phyloP scores from a whole-genome alignment of 2,329 filamentous ascomycete genomes.

The Diplodia intermedia region DNA sequence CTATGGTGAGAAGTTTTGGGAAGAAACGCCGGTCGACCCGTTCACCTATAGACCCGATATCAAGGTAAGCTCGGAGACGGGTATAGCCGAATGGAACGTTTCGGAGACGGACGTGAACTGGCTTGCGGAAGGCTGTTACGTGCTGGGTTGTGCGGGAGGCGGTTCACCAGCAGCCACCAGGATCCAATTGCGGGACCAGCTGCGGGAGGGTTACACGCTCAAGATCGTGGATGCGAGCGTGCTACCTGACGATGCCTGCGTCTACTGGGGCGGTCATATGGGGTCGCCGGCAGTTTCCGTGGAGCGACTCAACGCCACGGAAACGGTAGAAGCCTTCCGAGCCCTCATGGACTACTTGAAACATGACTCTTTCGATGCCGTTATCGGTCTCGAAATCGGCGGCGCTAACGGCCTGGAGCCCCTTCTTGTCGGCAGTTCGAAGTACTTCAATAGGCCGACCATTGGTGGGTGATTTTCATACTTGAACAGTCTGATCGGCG shows the following conservation, averaged over 20 bases:
- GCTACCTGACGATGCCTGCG: conserved; percentile 53
- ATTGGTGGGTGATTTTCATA: conserved; percentile 14
- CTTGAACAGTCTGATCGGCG: conserved; percentile 8
- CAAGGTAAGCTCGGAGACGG: conserved; percentile 37
- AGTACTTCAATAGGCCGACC: conserved; percentile 36
- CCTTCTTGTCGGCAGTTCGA: conserved; percentile 39
- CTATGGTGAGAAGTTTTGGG: conserved; percentile 15
- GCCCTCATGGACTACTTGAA: conserved; percentile 47
- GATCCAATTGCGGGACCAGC: conserved; percentile 51
- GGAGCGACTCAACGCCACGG: conserved; percentile 49
- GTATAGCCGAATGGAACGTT: conserved; percentile 49
- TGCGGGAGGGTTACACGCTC: conserved; percentile 51
- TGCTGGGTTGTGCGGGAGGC: conserved; percentile 58
- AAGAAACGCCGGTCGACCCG: conserved; percentile 39
- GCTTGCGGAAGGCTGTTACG: conserved; percentile 57
- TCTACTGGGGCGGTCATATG: conserved; percentile 55
- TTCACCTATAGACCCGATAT: conserved; percentile 52
- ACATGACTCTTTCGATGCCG: conserved; percentile 44
- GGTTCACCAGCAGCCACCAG: conserved; percentile 56
- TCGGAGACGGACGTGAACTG: conserved; percentile 55
- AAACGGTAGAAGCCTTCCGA: conserved; percentile 51
- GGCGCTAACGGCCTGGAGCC: conserved; percentile 51
- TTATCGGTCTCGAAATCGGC: conserved; percentile 55
- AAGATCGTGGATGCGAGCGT: conserved; percentile 52
- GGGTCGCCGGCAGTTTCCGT: conserved; percentile 54